Base-by-base conservation (phyloP, 164 flowering plant genomes). In the Kingdonia uniflora region DNA sequence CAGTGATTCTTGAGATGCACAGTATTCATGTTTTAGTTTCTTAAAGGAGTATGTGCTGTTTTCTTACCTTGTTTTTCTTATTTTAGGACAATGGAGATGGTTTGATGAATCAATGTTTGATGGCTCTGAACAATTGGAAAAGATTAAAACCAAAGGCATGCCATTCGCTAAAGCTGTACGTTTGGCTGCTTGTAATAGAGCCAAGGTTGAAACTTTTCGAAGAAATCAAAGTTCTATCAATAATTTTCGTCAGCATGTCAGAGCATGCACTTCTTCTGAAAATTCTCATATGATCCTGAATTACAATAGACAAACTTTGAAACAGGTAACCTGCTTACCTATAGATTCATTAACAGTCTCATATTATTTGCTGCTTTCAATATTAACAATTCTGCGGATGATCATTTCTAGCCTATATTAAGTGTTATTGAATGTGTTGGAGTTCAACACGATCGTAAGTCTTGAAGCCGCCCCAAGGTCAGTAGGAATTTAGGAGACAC, bases 81-180 rank as follows among this genome's bases (percentile, higher is more conserved):
- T 19, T 2, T 5, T 65, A 94, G 99, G 97, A 35, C 95, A 95
- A 52, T 94, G 97, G 97, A 84, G 99, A 64, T 94, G 99, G 97
- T 94, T 84, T 67, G 99, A 94, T 66, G 99, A 94, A 62, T 76
- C 91, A 29, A 94, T 94, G 99, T 49, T 94, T 41, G 95, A 88
- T 54, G 86, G 97, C 51, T 92, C 96, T 52, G 95, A 88, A 67
- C 89, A 95, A 62, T 62, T 88, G 68, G 97, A 88, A 50, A 87
- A 73, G 58, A 75, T 94, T 39, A 88, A 84, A 68, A 79, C 69
- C 56, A 64, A 69, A 44, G 99, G 99, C 43, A 88, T 94, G 58
- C 72, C 99, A 42, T 78, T 94, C 57, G 95, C 90, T 42, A 94
- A 88, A 67, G 77, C 86, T 57, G 89, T 78, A 40, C 84, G 90